Conservation (phyloP, 2,329 filamentous ascomycete genomes). For the Ophiostoma angusticollis region DNA sequence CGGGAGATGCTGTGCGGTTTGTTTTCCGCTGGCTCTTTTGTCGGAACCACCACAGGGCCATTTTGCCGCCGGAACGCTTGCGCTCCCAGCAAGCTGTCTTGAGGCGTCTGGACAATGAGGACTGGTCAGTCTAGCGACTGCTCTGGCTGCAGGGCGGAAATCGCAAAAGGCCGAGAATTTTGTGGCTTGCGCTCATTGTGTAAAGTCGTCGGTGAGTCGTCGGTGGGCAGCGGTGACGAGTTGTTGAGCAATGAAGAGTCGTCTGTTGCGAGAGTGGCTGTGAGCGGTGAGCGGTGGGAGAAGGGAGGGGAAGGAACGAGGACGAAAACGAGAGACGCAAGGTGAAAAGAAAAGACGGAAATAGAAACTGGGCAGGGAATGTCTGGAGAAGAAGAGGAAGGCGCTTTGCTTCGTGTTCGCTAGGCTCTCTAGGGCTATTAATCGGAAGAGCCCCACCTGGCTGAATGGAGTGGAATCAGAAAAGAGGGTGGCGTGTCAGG, state of each 20-base stretch:
- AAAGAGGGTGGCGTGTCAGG: too few relatives aligned
- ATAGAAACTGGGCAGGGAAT: too few relatives aligned
- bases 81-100: neutral
- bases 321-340: too few relatives aligned
- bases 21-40: slow-evolving; percentile 56
- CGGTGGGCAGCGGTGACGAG: too few relatives aligned
- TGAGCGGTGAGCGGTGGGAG: neutral
- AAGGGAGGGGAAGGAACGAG: neutral
- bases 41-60: slow-evolving; percentile 78
- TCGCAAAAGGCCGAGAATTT: neutral
- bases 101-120: neutral
- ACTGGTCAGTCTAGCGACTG: neutral
- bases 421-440: too few relatives aligned
- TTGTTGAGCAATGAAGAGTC: too few relatives aligned
- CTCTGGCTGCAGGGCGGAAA: neutral
- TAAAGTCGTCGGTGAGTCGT: too few relatives aligned
- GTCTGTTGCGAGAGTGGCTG: neutral
- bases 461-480: too few relatives aligned
- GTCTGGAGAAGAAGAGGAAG: neutral
- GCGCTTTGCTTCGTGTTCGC: neutral
- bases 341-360: neutral
- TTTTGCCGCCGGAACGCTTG: slow-evolving; percentile 21
- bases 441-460: too few relatives aligned
- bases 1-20: slow-evolving; percentile 37
- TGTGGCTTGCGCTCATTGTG: slow-evolving; percentile 6